Conservation (phyloP, 208 protist species). For the Wallacemonas sp. region DNA sequence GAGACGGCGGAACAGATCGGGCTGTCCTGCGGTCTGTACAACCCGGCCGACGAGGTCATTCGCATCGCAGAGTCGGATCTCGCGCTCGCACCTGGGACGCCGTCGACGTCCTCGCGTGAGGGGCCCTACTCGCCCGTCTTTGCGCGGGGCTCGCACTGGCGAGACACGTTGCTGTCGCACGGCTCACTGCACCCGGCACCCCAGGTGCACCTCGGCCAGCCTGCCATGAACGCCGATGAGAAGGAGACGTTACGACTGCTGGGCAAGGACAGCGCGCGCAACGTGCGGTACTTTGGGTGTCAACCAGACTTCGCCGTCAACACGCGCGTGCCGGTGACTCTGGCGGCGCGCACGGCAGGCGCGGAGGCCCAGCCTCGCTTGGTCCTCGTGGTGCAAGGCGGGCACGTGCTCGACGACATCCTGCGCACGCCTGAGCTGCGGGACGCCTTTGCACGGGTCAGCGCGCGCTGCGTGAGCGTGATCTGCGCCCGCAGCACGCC, state of each 20-base stretch:
- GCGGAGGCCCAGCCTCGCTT: neutral
- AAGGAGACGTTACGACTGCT: too few relatives aligned
- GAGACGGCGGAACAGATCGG: slow-evolving; percentile 98
- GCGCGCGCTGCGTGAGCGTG: slow-evolving; percentile 75
- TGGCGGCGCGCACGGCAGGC: neutral
- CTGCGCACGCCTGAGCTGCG: slow-evolving; percentile 40
- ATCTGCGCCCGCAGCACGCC: slow-evolving; percentile 95
- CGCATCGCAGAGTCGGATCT: slow-evolving; percentile 36
- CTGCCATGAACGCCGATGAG: too few relatives aligned
- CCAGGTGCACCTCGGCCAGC: too few relatives aligned
- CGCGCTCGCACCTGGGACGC: too few relatives aligned
- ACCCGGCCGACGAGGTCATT: slow-evolving; percentile 45
- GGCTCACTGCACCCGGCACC: too few relatives aligned
- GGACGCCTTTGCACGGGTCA: slow-evolving; percentile 55
- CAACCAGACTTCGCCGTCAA: neutral
- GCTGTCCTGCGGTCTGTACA: slow-evolving; percentile 67
- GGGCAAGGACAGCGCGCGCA: slow-evolving; percentile 3
- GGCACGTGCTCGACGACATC: slow-evolving; percentile 68
- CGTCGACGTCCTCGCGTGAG: too few relatives aligned
- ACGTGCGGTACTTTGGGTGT: neutral
- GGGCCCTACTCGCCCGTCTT: too few relatives aligned
- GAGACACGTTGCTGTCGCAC: too few relatives aligned
- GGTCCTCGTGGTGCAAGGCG: slow-evolving; percentile 68
- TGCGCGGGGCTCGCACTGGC: too few relatives aligned
- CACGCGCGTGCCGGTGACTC: slow-evolving; percentile 1